Conservation (phyloP, 2,329 filamentous ascomycete species). For the Meredithiella fracta region DNA sequence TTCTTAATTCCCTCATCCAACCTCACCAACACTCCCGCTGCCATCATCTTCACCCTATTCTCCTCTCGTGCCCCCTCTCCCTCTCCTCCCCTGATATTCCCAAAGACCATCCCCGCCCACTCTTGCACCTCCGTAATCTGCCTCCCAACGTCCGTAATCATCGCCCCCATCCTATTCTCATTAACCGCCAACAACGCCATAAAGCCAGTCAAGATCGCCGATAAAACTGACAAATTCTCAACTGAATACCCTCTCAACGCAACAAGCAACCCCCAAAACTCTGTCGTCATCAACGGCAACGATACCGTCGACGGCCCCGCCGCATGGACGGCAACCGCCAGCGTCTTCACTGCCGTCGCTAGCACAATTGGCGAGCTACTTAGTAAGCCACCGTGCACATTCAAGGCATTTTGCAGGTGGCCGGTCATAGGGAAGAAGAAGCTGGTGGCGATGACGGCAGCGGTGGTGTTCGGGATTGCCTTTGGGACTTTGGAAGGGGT, state of each 20-base stretch:
- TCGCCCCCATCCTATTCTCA: conserved; percentile 47
- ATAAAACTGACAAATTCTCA: conserved; percentile 49
- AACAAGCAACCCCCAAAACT: conserved; percentile 73
- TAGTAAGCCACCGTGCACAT: conserved; percentile 33
- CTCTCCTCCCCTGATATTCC: conserved; percentile 32
- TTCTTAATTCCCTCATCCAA: conserved; percentile 68
- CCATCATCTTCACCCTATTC: conserved; percentile 61
- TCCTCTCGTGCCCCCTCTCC: conserved; percentile 44
- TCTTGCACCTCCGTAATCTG: conserved; percentile 73
- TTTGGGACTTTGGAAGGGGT: conserved; percentile 31
- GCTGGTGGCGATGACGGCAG: conserved; percentile 53
- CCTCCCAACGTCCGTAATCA: conserved; percentile 59
- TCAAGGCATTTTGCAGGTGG: conserved; percentile 53
- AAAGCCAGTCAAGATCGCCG: conserved; percentile 62
- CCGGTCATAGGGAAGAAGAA: conserved; percentile 82
- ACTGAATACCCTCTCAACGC: conserved; percentile 42
- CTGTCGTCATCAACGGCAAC: conserved; percentile 64
- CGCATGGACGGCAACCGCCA: conserved; percentile 68
- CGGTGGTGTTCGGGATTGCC: conserved; percentile 59
- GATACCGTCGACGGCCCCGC: conserved; percentile 62
- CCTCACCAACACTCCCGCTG: conserved; percentile 61
- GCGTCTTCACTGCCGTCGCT: conserved; percentile 66
- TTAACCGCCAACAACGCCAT: conserved; percentile 73
- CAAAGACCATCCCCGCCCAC: conserved; percentile 69
- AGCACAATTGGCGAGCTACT: conserved; percentile 62